phyloP scores from a whole-genome alignment of 73 alveolate genomes.

The Paramecium octaurelia region DNA sequence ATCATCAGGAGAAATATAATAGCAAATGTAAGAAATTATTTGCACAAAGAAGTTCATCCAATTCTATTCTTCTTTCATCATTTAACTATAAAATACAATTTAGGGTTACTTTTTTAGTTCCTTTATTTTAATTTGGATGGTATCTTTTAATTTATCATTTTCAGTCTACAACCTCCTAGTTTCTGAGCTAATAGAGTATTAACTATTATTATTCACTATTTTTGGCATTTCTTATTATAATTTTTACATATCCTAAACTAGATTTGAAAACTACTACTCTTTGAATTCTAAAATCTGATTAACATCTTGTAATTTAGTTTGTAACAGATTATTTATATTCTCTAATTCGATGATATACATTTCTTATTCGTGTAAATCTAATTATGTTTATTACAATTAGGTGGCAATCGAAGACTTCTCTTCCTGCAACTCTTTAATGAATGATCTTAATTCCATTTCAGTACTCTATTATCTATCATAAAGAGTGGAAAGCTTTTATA shows the following conservation, averaged over 20 bases:
- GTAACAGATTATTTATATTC: background rate
- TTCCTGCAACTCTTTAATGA: background rate
- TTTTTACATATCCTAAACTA: constrained; percentile 9
- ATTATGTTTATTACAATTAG: background rate
- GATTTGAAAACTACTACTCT: background rate
- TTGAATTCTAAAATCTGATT: background rate
- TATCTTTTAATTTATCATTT: constrained; percentile 28
- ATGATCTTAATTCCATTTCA: constrained; percentile 1
- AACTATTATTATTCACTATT: background rate
- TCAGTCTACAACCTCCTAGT: background rate
- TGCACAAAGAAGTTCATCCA: background rate
- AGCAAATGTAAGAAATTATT: background rate
- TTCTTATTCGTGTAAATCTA: background rate
- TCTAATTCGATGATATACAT: constrained; percentile 6
- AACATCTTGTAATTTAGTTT: background rate
- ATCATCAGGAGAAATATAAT: background rate
- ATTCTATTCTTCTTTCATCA: background rate
- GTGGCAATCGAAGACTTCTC: background rate
- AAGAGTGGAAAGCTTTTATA: background rate
- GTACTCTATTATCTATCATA: background rate
- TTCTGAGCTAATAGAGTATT: background rate
- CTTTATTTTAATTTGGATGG: background rate
- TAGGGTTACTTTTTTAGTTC: background rate
- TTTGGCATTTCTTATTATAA: background rate
- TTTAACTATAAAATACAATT: background rate